phyloP scores from a whole-genome alignment of 2,329 filamentous ascomycete species.

The Paraphaeosphaeria sporulosa region DNA sequence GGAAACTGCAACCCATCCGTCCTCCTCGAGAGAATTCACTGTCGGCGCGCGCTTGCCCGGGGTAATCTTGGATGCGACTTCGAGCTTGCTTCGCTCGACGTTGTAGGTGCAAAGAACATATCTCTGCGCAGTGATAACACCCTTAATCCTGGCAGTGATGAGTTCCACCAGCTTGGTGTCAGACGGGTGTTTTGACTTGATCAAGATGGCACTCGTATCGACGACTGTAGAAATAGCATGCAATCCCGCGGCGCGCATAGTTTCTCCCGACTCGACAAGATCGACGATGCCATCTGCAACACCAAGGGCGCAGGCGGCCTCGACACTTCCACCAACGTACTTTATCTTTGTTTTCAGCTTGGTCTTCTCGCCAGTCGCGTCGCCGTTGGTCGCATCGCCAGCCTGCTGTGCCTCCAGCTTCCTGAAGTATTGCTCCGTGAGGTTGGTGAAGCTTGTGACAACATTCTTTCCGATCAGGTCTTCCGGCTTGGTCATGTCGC shows the following conservation, averaged over 20 bases:
- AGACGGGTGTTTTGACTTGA: slow-evolving; percentile 85
- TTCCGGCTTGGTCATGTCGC: slow-evolving; percentile 70
- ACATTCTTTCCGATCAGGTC: slow-evolving; percentile 92
- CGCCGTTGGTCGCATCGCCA: slow-evolving; percentile 26
- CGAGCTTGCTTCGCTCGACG: slow-evolving; percentile 74
- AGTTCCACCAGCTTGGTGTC: slow-evolving; percentile 82
- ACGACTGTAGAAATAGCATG: slow-evolving; percentile 95
- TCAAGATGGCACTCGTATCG: slow-evolving; percentile 84
- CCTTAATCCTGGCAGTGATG: slow-evolving; percentile 85
- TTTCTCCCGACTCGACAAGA: slow-evolving; percentile 97
- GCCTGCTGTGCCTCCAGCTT: slow-evolving; percentile 68
- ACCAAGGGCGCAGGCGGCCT: slow-evolving; percentile 93
- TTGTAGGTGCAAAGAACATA: slow-evolving; percentile 98
- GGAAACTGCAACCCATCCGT: slow-evolving; percentile 92
- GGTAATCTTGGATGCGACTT: slow-evolving; percentile 76
- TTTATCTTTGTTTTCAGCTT: slow-evolving; percentile 87
- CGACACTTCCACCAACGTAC: slow-evolving; percentile 94
- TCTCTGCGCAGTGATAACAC: slow-evolving; percentile 93
- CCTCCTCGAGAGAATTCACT: slow-evolving; percentile 85
- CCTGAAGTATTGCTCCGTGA: slow-evolving; percentile 84
- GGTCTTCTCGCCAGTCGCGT: slow-evolving; percentile 47
- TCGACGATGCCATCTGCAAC: slow-evolving; percentile 98
- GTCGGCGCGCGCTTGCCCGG: slow-evolving; percentile 94
- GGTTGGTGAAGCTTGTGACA: slow-evolving; percentile 90
- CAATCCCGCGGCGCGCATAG: slow-evolving; percentile 94